phyloP scores from a whole-genome alignment of 345 rosid genomes.

The Salix suchowensis region DNA sequence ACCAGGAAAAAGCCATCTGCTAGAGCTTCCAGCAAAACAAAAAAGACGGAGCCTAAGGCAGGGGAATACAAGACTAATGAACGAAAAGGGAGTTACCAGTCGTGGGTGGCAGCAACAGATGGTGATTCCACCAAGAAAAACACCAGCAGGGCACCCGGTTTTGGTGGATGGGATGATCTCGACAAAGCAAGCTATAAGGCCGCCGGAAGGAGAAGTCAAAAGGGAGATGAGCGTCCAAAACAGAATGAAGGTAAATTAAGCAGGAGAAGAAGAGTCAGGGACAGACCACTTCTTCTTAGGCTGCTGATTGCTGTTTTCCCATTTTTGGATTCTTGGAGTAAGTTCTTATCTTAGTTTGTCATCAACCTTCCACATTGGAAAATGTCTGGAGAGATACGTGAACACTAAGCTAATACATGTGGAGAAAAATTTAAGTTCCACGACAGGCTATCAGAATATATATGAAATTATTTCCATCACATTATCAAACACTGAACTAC shows the following conservation, averaged over 20 bases:
- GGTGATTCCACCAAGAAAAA: conserved; percentile 19
- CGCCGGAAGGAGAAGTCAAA: conserved; percentile 7
- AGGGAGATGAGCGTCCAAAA: conserved; percentile 20
- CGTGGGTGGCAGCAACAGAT: conserved; percentile 53
- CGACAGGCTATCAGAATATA: no score
- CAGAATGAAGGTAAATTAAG: conserved; percentile 38
- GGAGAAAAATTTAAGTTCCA: no score
- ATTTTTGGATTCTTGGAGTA: conserved; percentile 68
- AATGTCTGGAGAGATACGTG: no score
- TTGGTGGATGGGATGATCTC: conserved; percentile 90
- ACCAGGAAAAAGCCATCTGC: conserved; percentile 41
- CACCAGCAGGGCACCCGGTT: conserved; percentile 16
- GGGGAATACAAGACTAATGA: conserved; percentile 17
- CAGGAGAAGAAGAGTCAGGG: conserved; percentile 54
- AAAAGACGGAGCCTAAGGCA: conserved; percentile 19
- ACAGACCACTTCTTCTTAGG: conserved; percentile 59
- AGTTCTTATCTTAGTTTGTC: conserved; percentile 45
- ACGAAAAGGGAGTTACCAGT: conserved; percentile 45
- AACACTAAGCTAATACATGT: no score
- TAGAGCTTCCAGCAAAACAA: conserved; percentile 21
- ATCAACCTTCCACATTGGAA: background rate
- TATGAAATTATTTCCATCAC: no score
- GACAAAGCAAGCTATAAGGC: conserved; percentile 30
- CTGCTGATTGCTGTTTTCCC: conserved; percentile 68
- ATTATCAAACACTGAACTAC: no score